Evolutionary conservation across 495 filamentous ascomycete species (phyloP), one percentile per base, ranked within the genome.

Genomic region (Rostrohypoxylon terebratum): DNA sequence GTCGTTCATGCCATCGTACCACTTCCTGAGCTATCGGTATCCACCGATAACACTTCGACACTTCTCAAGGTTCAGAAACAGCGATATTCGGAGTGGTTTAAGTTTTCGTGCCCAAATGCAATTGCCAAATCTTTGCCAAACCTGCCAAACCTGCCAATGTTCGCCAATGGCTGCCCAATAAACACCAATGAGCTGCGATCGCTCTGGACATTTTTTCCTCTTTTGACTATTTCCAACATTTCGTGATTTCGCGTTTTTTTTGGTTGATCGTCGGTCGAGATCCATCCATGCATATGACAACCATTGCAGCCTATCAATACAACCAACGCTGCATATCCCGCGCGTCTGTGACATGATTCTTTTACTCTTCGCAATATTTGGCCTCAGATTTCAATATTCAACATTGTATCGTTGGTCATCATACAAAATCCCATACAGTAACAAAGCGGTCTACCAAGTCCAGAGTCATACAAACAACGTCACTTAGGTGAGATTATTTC

Each of bases 51-150:
- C 48, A 23, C 70, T 65, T 64, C 60, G 2, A 34, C 20, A 16
- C 16, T 36, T 28, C 28, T 5, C 28, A 28, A 28, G 28, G 28
- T 28, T 28, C 20, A 48, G 10, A 1, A 51, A 28, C 44, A 63
- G 71, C 71, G 71, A 68, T 67, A 1, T 69, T 74, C 71, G 71
- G 71, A 69, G 66, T 55, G 54, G 58, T 58, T 42, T 14, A 28
- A 13, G 20, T 69, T 69, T 69, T 36, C 62, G 13, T 69, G 57
- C 57, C 62, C 55, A 63, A 68, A 50, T 66, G 9, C 11, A 69
- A 69, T 74, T 66, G 51, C 45, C 45, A 66, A 28, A 28, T 28
- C 3, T 28, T 28, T 28, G 28, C 28, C 28, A 28, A 28, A 28
- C n/a, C 53, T n/a, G n/a, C n/a, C n/a, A n/a, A 63, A 38, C n/a